These are phyloP conservation scores for Babesia ovata DNA, from an alignment of 169 alveolate species.

Conservation along the genomic window DNA sequence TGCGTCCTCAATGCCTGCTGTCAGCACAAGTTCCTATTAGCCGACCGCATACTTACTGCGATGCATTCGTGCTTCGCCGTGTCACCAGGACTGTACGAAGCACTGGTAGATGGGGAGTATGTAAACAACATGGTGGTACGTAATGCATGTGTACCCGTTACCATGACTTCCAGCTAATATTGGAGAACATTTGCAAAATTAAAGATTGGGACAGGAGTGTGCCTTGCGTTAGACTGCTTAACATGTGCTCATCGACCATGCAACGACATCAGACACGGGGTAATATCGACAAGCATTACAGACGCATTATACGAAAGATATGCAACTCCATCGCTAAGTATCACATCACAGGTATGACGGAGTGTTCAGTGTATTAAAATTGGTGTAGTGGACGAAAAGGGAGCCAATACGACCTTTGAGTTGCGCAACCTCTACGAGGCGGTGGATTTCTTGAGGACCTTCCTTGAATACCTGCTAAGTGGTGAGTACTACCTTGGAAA, in stretches of 20 bases:
- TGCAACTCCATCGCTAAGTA: slow-evolving; percentile 37
- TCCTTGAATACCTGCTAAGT: slow-evolving; percentile 17
- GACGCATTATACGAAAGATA: slow-evolving; percentile 23
- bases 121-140: slow-evolving; percentile 45
- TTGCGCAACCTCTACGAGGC: slow-evolving; percentile 36
- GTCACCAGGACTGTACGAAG: slow-evolving; percentile 9
- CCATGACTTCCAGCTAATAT: not conserved
- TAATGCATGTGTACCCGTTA: too few species aligned
- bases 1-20: slow-evolving; percentile 42
- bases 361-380: not conserved
- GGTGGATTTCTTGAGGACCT: slow-evolving; percentile 10
- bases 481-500: not conserved
- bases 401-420: slow-evolving; percentile 27
- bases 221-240: slow-evolving; percentile 30
- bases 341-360: slow-evolving; percentile 18
- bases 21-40: slow-evolving; percentile 39
- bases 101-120: slow-evolving; percentile 25
- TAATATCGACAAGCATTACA: slow-evolving; percentile 6
- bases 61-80: slow-evolving; percentile 14
- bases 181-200: slow-evolving; percentile 23
- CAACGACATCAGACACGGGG: slow-evolving; percentile 13
- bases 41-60: slow-evolving; percentile 41
- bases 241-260: slow-evolving; percentile 14
- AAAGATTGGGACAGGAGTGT: slow-evolving; percentile 43
- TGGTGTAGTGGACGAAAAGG: slow-evolving; percentile 27